phyloP scores from a whole-genome alignment of 2,329 filamentous ascomycete species.

The Cytospora leucostoma region DNA sequence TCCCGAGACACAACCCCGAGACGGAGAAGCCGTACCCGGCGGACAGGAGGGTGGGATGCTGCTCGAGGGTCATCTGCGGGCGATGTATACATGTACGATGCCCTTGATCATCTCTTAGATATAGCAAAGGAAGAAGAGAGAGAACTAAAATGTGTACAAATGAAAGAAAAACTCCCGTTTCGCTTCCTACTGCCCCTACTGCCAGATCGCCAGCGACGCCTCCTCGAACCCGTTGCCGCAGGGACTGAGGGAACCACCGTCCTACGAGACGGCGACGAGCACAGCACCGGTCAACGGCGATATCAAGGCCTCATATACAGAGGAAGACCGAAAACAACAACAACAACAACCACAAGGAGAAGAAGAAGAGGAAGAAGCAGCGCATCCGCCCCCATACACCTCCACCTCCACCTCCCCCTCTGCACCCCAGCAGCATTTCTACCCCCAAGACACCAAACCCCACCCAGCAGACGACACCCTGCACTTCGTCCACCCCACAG shows the following conservation, averaged over 20 bases:
- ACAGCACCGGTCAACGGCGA: slow-evolving; percentile 32
- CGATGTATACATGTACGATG: slow-evolving; percentile 62
- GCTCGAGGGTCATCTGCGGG: slow-evolving; percentile 69
- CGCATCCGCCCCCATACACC: slow-evolving; percentile 7
- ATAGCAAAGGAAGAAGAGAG: neutral
- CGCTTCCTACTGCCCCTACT: slow-evolving; percentile 69
- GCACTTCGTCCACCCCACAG: slow-evolving; percentile 72
- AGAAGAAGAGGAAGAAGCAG: neutral
- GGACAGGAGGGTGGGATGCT: slow-evolving; percentile 68
- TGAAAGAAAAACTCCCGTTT: slow-evolving; percentile 66
- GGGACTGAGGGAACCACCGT: slow-evolving; percentile 68
- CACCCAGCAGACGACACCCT: slow-evolving; percentile 57
- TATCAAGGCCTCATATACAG: slow-evolving; percentile 31
- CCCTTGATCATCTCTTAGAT: too few relatives aligned
- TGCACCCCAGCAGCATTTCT: too few relatives aligned
- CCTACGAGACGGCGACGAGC: slow-evolving; percentile 52
- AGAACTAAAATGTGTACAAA: too few relatives aligned
- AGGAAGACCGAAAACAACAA: slow-evolving; percentile 15
- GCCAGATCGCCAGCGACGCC: slow-evolving; percentile 67
- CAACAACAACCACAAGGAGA: slow-evolving; percentile 1
- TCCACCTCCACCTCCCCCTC: neutral
- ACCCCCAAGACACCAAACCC: neutral
- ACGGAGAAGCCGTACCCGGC: slow-evolving; percentile 57
- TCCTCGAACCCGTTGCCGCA: slow-evolving; percentile 55
- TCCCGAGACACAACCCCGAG: slow-evolving; percentile 53